Percentiles rank a stretch among this genome's conserved stretches.
These are phyloP conservation scores for Rubia tinctorum DNA, from an alignment of 305 asterid genomes.

Conservation along the genomic window DNA sequence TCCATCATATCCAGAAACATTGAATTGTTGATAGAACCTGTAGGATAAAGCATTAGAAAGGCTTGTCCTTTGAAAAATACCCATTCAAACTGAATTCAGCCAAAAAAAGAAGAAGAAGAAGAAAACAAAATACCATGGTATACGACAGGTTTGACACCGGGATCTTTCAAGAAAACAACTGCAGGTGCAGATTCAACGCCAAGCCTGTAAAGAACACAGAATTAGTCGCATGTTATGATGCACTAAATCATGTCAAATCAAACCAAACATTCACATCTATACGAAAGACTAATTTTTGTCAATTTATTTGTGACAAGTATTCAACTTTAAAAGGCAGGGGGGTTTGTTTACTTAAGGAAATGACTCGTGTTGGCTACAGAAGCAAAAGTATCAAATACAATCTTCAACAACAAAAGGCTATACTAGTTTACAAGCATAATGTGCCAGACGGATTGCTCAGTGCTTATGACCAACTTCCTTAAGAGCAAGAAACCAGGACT, in stretches of 20 bases:
- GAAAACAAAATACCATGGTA: conserved; percentile 58
- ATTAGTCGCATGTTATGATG: background rate
- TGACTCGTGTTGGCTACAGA: background rate
- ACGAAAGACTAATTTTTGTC: background rate
- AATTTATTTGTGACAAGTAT: background rate
- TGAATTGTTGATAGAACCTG: conserved; percentile 84
- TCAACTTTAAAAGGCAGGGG: background rate
- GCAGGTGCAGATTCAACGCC: conserved; percentile 98
- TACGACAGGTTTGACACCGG: conserved; percentile 84
- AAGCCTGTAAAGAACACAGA: conserved; percentile 48
- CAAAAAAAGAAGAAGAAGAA: conserved; percentile 13
- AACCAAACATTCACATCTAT: background rate
- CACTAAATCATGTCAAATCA: background rate
- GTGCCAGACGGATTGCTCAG: background rate
- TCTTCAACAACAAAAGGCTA: background rate
- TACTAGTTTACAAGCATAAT: background rate
- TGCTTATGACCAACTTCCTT: background rate
- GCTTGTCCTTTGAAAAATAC: conserved; percentile 23
- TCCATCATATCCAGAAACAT: conserved; percentile 73
- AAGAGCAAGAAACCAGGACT: background rate
- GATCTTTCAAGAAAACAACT: conserved; percentile 79
- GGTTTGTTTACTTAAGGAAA: background rate
- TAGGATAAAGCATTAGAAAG: conserved; percentile 29
- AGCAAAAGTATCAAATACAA: background rate
- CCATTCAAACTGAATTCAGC: conserved; percentile 6